phyloP scores from a whole-genome alignment of 192 early-diverging fungal genomes.

The Podila epigama region DNA sequence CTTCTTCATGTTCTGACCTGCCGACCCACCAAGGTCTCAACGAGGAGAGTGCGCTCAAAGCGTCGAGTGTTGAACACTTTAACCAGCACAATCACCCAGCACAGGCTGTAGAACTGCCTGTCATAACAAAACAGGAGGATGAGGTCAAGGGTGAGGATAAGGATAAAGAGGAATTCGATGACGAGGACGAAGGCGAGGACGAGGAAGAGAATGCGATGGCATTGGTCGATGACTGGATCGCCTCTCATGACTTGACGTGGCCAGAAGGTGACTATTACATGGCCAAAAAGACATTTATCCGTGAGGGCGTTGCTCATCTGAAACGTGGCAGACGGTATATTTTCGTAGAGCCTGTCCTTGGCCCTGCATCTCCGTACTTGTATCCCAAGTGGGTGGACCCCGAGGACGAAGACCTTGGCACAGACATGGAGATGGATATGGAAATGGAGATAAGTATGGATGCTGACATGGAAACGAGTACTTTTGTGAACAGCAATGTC shows the following conservation, averaged over 20 bases:
- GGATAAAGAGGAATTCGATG: background rate
- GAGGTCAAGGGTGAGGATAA: too few species aligned
- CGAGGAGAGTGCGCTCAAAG: slow-evolving; percentile 4
- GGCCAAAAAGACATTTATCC: slow-evolving; percentile 42
- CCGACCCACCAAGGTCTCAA: too few species aligned
- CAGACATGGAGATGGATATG: too few species aligned
- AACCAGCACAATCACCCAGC: background rate
- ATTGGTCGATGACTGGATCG: slow-evolving; percentile 20
- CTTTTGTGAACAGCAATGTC: too few species aligned
- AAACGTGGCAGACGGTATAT: slow-evolving; percentile 42
- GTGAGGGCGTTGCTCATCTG: slow-evolving; percentile 41
- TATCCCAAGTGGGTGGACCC: slow-evolving; percentile 22
- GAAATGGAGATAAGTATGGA: too few species aligned
- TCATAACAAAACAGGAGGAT: too few species aligned
- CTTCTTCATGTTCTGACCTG: background rate
- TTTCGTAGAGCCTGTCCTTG: slow-evolving; percentile 46
- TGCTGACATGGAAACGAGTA: background rate
- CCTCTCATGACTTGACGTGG: slow-evolving; percentile 32
- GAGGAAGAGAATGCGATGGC: background rate
- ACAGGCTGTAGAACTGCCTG: background rate
- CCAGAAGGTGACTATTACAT: slow-evolving; percentile 45
- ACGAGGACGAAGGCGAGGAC: background rate
- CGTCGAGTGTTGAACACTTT: background rate
- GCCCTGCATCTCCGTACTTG: slow-evolving; percentile 35
- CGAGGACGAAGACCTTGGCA: background rate